Evolutionary conservation across 176 grass and related monocot genomes (phyloP), one percentile per base, ranked within the genome.

Genomic region (Cenchrus americanus): DNA sequence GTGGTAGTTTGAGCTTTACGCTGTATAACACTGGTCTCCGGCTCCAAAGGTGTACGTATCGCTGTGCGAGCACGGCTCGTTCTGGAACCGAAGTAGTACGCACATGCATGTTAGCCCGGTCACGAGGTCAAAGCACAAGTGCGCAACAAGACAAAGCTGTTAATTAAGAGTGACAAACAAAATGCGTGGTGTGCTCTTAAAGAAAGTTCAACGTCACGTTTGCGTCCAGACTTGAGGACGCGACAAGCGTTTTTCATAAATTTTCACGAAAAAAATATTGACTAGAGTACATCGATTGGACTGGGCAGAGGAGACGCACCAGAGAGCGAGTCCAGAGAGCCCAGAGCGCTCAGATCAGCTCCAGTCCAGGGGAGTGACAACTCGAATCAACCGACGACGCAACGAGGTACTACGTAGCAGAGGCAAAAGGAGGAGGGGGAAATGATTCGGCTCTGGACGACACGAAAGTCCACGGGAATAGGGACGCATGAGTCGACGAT

Each of bases 391-490:
- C 78, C 49, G 26, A 80, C 64, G 64, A 68, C 49, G 30, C 13
- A 17, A 13, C 47, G 63, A 80, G 12, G 47, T 11, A 26, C 5
- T 10, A 18, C 6, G 22, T 3, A 3, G 15, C 12, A 32, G 62
- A 34, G 62, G 6, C 30, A 37, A 15, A 18, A 50, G 47, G 46
- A 1, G 40, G 2, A 69, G 58, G 41, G 23, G n/a, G 55, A 71
- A 60, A 82, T 62, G 80, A 62, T 62, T 62, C 42, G 11, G 37
- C 41, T 1, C 30, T 40, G 32, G 10, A 3, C 44, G 58, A 65
- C 81, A 40, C 44, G 4, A 43, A 83, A 83, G 30, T 75, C 82
- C 82, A 76, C 82, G 46, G 15, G 19, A 37, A 46, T 27, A 11
- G 44, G 12, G 12, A 11, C 19, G 30, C 69, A 44, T 46, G 15